Conservation (phyloP, 345 rosid species). For the Microcos paniculata region DNA sequence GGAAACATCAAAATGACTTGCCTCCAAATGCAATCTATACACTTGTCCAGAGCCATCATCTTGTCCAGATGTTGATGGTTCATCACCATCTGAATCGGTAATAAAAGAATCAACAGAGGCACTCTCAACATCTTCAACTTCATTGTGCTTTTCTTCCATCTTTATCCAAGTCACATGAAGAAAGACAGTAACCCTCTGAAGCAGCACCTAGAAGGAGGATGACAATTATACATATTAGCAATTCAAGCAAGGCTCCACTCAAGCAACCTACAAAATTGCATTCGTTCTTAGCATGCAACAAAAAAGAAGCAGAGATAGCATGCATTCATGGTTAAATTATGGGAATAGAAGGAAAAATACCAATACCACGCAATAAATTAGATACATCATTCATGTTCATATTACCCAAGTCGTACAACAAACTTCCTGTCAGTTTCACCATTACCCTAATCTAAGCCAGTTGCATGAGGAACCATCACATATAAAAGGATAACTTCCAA, state of each 20-base stretch:
- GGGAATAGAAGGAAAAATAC: not conserved
- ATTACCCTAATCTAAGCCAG: not conserved
- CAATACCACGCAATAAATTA: not conserved
- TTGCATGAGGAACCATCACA: not conserved
- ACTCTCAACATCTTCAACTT: slow-evolving; percentile 43
- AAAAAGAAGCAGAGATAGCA: not conserved
- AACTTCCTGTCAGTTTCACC: not conserved
- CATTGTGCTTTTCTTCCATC: slow-evolving; percentile 47
- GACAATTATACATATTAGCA: slow-evolving; percentile 15
- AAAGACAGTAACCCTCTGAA: slow-evolving; percentile 10
- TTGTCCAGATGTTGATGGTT: slow-evolving; percentile 42
- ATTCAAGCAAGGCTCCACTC: not conserved
- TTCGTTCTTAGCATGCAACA: not conserved
- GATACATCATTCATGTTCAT: not conserved
- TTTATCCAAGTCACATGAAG: slow-evolving; percentile 14
- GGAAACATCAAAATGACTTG: slow-evolving; percentile 26
- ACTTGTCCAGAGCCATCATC: no score
- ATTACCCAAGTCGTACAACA: not conserved
- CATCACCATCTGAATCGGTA: slow-evolving; percentile 57
- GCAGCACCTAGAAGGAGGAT: slow-evolving; percentile 9
- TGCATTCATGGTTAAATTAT: not conserved
- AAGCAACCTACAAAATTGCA: not conserved
- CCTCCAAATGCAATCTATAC: slow-evolving; percentile 63
- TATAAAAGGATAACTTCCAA: not conserved
- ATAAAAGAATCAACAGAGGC: slow-evolving; percentile 57